These are phyloP conservation scores for Zopfia rhizophila DNA, from an alignment of 2,329 filamentous ascomycete genomes.

Conservation along the genomic window DNA sequence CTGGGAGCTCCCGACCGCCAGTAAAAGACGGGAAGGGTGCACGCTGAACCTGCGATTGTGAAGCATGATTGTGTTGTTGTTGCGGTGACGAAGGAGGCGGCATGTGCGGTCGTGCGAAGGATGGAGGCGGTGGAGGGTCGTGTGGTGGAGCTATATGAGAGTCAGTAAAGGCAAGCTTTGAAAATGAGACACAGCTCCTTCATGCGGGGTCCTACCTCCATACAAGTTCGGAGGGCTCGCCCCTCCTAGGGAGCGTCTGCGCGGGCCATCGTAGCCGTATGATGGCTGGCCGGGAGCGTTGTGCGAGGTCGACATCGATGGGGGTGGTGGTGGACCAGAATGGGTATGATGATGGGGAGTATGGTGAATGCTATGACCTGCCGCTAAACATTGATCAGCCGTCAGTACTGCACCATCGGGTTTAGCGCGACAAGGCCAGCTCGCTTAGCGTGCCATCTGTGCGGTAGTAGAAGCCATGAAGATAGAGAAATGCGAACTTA, in stretches of 20 bases:
- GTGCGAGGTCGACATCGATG: conserved; percentile 47
- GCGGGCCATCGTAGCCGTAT: conserved; percentile 55
- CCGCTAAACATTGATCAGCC: conserved; percentile 37
- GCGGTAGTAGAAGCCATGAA: too few species aligned
- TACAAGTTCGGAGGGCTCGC: conserved; percentile 46
- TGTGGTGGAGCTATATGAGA: conserved; percentile 44
- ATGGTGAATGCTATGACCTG: conserved; percentile 39
- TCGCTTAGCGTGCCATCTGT: conserved; percentile 38
- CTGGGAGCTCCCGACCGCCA: conserved; percentile 65
- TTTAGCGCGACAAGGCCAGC: conserved; percentile 24
- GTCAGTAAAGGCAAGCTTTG: conserved; percentile 36
- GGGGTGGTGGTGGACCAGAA: conserved; percentile 41
- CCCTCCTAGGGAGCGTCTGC: conserved; percentile 57
- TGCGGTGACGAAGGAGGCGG: conserved; percentile 60
- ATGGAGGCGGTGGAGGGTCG: conserved; percentile 52
- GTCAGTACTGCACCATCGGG: conserved; percentile 21
- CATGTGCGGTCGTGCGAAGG: conserved; percentile 59
- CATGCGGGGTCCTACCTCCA: conserved; percentile 42
- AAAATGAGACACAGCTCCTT: conserved; percentile 8
- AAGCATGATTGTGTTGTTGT: conserved; percentile 43
- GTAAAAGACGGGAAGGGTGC: conserved; percentile 59
- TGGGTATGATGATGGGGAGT: conserved; percentile 40
- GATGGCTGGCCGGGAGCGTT: conserved; percentile 48
- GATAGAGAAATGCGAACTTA: too few species aligned
- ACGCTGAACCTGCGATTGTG: conserved; percentile 53